These are phyloP conservation scores for Arabis alpina DNA, from an alignment of 345 rosid genomes.

Conservation along the genomic window DNA sequence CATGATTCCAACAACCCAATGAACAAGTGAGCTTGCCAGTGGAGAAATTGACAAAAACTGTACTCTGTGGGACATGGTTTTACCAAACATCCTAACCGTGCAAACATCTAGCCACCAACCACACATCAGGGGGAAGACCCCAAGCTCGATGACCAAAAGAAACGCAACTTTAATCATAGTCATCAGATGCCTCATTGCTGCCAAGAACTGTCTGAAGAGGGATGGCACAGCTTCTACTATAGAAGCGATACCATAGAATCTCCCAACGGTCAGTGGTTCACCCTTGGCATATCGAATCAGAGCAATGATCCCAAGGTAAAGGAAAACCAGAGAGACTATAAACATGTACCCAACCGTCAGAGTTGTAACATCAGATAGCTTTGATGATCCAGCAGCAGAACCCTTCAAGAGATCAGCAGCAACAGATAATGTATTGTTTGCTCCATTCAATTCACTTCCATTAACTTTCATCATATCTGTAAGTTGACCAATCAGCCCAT, in stretches of 20 bases:
- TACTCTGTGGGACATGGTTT: constrained; percentile 85
- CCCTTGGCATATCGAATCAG: constrained; percentile 94
- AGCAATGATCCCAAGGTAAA: constrained; percentile 80
- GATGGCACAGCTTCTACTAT: constrained; percentile 88
- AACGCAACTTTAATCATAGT: constrained; percentile 99
- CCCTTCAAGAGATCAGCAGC: constrained; percentile 69
- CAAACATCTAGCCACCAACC: constrained; percentile 99
- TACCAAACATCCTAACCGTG: constrained; percentile 95
- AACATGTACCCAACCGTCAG: constrained; percentile 91
- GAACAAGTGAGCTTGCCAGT: constrained; percentile 90
- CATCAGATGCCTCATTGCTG: constrained; percentile 99
- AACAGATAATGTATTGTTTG: constrained; percentile 58
- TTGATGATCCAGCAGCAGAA: constrained; percentile 66
- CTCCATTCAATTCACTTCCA: constrained; percentile 59
- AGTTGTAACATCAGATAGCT: constrained; percentile 94
- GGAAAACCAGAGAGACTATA: constrained; percentile 69
- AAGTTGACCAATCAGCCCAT: constrained; percentile 61
- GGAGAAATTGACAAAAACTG: constrained; percentile 88
- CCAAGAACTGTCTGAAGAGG: constrained; percentile 86
- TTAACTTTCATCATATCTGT: constrained; percentile 68
- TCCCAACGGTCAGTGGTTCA: constrained; percentile 83
- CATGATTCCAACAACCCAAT: constrained; percentile 96
- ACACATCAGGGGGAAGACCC: constrained; percentile 98
- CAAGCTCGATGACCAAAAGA: constrained; percentile 95
- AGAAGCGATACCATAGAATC: constrained; percentile 86